These are phyloP conservation scores for Phytophthora hybrid DNA, from an alignment of 352 stramenopile genomes.

Conservation along the genomic window DNA sequence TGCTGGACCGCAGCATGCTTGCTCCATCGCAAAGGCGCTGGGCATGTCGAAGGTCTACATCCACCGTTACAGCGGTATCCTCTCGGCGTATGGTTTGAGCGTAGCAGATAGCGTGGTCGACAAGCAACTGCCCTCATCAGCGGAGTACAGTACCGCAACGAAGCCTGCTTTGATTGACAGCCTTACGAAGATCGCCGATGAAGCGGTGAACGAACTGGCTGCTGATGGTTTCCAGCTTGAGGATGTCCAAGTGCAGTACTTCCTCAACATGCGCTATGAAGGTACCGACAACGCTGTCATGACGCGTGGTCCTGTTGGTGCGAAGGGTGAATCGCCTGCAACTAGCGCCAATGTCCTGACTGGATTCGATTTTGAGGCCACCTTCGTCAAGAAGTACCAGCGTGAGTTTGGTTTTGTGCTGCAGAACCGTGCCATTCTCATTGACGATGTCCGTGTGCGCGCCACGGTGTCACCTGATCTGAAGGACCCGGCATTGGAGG, in stretches of 20 bases:
- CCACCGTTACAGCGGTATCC: slow-evolving; percentile 98
- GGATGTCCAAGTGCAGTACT: slow-evolving; percentile 95
- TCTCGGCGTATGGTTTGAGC: slow-evolving; percentile 98
- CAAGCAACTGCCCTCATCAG: slow-evolving; percentile 93
- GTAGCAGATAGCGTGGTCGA: slow-evolving; percentile 98
- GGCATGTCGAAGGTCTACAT: slow-evolving; percentile 99
- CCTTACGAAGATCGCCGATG: slow-evolving; percentile 61
- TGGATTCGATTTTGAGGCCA: slow-evolving; percentile 86
- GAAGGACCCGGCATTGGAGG: slow-evolving; percentile 43
- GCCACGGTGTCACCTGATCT: slow-evolving; percentile 90
- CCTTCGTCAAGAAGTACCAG: slow-evolving; percentile 95
- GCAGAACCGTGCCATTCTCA: slow-evolving; percentile 91
- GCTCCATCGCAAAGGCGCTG: slow-evolving; percentile 96
- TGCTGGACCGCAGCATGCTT: slow-evolving; percentile 98
- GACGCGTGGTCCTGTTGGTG: slow-evolving; percentile 78
- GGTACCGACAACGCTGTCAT: slow-evolving; percentile 99
- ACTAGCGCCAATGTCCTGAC: slow-evolving; percentile 43
- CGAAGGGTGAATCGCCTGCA: slow-evolving; percentile 46
- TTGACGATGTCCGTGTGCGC: slow-evolving; percentile 98
- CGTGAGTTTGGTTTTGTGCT: slow-evolving; percentile 99
- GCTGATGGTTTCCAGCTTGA: slow-evolving; percentile 87
- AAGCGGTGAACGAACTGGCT: slow-evolving; percentile 77
- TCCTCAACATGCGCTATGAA: slow-evolving; percentile 98
- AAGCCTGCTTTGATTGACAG: slow-evolving; percentile 60
- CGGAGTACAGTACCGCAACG: slow-evolving; percentile 60